Evolutionary conservation across 1,139 yeast genomes (phyloP), one percentile per base, ranked within the genome.

Genomic region (Zygosaccharomyces sapae): DNA sequence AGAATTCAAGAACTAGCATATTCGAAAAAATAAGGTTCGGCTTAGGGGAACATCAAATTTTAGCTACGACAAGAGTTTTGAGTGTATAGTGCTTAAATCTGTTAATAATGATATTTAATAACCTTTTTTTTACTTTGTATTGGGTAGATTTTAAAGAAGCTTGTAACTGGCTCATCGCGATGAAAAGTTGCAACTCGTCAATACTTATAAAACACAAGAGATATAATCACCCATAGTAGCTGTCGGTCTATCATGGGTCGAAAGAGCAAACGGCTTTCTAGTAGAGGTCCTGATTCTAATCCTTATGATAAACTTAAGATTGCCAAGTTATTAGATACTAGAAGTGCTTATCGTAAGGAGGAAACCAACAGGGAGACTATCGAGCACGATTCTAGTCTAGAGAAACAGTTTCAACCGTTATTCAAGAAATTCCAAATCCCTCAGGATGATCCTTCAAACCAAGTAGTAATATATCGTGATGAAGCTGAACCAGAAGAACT

Each of bases 301-400:
- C 30, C 41, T 13, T 38, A 43, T 27, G 45, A 35, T 5, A 50
- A 43, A 16, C 12, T 31, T 10, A 41, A 43, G 16, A 36, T 50
- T 29, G 34, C 46, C 9, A 24, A 43, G 31, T 37, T 54, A 18
- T 30, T 52, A 19, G 55, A 50, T 9, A 33, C 45, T 16, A 44
- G 53, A 34, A 46, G 27, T 20, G 33, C 44, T 24, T 18, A 31
- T 5, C 38, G 36, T 13, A 40, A 33, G 27, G 34, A 33, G 25
- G 34, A 27, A 22, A n/a, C 29, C 13, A 33, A 20, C 4, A 19
- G 16, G 22, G 40, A 39, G 27, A 19, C 33, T 20, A 24, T 7
- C 12, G 13, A 39, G 22, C 29, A 36, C 22, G 22, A 27, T 9
- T 16, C 42, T 13, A 44, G 20, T 19, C 41, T 41, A n/a, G 45